Evolutionary conservation across 2,329 filamentous ascomycete species (phyloP), one percentile per base, ranked within the genome.

Genomic region (Botrytis fragariae): DNA sequence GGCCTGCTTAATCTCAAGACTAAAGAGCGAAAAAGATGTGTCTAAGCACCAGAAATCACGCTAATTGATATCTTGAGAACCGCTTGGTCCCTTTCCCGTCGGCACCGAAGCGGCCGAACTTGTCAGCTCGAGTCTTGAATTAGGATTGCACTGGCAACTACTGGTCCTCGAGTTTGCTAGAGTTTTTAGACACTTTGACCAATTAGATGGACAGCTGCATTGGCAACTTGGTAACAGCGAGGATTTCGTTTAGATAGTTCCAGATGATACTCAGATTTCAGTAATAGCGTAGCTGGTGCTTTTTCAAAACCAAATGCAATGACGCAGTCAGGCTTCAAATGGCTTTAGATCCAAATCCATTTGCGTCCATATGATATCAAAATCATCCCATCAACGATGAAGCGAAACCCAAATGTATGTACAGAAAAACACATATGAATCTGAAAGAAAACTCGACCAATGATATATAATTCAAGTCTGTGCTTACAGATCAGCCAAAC

Each of bases 61-160:
- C 64, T 39, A 67, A 25, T 6, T 54, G 45, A 54, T 29, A 29
- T 51, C 14, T 39, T 14, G 20, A 35, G 44, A 16, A 9, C 20
- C 62, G 62, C 62, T 65, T 65, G 62, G 62, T 48, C 42, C 62
- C 42, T 32, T 48, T 67, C n/a, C 16, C 37, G n/a, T 54, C 32
- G 9, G 8, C 16, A 18, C 48, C 35, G 20, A 39, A 42, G 16
- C 12, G 25, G 10, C 48, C 35, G n/a, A 39, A 42, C 48, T 42
- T 42, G 65, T 32, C 37, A 32, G 44, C 37, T 42, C 32, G 25
- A 32, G 20, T 68, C n/a, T 42, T 57, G 35, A 32, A 3, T 57
- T 68, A 8, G 9, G 12, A 32, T 29, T 68, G 29, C 25, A 42
- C 35, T 51, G 51, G n/a, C 14, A 57, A 39, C 4, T 29, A n/a